Base-by-base conservation (phyloP, 352 stramenopile species). In the Phytophthora megakarya region DNA sequence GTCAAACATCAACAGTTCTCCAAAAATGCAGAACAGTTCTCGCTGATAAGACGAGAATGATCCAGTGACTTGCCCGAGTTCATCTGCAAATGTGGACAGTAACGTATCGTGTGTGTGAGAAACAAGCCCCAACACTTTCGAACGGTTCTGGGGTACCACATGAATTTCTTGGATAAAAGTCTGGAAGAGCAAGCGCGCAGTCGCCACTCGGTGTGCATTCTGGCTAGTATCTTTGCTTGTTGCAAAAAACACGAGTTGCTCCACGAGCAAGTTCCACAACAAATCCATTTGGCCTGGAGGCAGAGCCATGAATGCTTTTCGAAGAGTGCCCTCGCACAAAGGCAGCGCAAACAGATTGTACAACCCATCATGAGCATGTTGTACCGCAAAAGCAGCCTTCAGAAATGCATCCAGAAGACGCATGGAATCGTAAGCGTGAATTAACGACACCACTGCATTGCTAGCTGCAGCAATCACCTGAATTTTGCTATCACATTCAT, bases 361-460 rank as follows among this genome's bases (percentile, higher is more conserved):
- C 8, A 96, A 52, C 3, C 80, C 83, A 28, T 73, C 49, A 3
- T 67, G 64, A 3, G 48, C 51, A 46, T n/a, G 63, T 69, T 58
- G 42, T 35, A 69, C 74, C 56, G 67, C 59, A 65, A 74, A 86
- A 37, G 22, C 45, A 22, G 78, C 53, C 12, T 59, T 60, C 15
- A 93, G 54, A 32, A 94, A 84, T 22, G 64, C 58, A 52, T 95
- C 83, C 15, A 96, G 44, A 13, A 93, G 72, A 68, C 88, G 85
- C 88, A 96, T 95, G 0, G 86, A 93, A 53, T 93, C 81, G 69
- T 92, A 93, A 5, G 88, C 87, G 19, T 66, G 74, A 52, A 96
- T 61, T 16, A 96, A 60, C 26, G 86, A 71, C 13, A 83, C 73
- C 38, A 93, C 60, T 10, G 78, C 70, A 7, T 57, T 63, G 39